Conservation (phyloP, 805 yeast genomes). For the Candida dajiaensis region DNA sequence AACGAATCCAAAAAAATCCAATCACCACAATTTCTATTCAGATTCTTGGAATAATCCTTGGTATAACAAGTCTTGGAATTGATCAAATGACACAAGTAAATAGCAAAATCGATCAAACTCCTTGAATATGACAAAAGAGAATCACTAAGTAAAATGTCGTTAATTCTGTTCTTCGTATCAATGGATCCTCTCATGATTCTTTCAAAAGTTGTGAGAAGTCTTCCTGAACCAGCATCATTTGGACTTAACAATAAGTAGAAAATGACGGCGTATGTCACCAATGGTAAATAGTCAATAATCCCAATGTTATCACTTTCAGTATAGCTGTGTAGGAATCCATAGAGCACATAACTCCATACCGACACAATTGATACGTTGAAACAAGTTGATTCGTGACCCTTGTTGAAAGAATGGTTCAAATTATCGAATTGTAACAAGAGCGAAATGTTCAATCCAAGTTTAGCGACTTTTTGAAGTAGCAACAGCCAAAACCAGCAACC, state of each 20-base stretch:
- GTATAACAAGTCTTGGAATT: slow-evolving; percentile 32
- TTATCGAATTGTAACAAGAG: slow-evolving; percentile 4
- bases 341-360: neutral
- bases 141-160: slow-evolving; percentile 81
- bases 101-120: slow-evolving; percentile 65
- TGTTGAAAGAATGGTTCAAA: neutral
- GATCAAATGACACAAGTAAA: slow-evolving; percentile 44
- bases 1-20: slow-evolving; percentile 30
- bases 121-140: slow-evolving; percentile 76
- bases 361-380: slow-evolving; percentile 4
- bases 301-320: slow-evolving; percentile 1
- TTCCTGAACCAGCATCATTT: slow-evolving; percentile 24
- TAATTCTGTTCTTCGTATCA: slow-evolving; percentile 54
- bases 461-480: neutral
- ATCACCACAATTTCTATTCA: slow-evolving; percentile 30
- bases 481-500: slow-evolving; percentile 12
- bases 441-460: slow-evolving; percentile 1
- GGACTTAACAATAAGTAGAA: slow-evolving; percentile 33
- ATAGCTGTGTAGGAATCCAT: slow-evolving; percentile 1
- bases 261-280: slow-evolving; percentile 24
- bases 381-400: neutral
- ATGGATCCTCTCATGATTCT: slow-evolving; percentile 57
- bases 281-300: slow-evolving; percentile 6
- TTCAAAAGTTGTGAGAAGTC: slow-evolving; percentile 43
- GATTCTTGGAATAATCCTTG: slow-evolving; percentile 12